Evolutionary conservation across 768 basidiomycete genomes (phyloP), one percentile per base, ranked within the genome.

Genomic region (Phallus indusiatus): DNA sequence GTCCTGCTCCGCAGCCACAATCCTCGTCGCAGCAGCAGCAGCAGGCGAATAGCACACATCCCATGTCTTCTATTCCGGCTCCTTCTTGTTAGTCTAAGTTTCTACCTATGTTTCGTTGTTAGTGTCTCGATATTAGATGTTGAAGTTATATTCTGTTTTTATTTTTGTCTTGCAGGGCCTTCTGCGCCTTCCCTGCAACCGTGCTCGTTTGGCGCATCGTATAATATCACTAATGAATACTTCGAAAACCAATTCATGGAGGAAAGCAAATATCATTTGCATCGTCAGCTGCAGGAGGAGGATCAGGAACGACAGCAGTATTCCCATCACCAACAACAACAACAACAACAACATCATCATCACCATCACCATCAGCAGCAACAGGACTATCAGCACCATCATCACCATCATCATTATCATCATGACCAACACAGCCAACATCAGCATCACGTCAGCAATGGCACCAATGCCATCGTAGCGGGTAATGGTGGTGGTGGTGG

Each of bases 61-160:
- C 21, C 36, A 59, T 59, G 57, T 59, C 57, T 52, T 59, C 50
- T 53, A 59, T 59, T 59, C 57, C 57, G 57, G 57, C 57, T 59
- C 52, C 61, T 37, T 48, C 49, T 53, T 61, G 61, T 61, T 57
- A 61, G 56, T 61, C 61, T 42, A 56, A 51, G 42, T 42, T 28
- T 61, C 56, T 55, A 48, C 60, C 61, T 61, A 37, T 61, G 61
- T 61, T 52, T 50, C 47, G 56, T 33, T 56, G 49, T 48, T 55
- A 58, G 56, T 55, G 61, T 53, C 47, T 61, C 56, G 56, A 58
- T 57, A 51, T 56, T 47, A 50, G 50, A 50, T 54, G 54, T 54
- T 55, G 52, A 54, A 54, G 46, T 60, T 60, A 54, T 60, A 54
- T 28, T 60, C 47, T 60, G 35, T 54, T 54, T 60, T 54, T 61